Conservation (phyloP, 2,329 filamentous ascomycete genomes). For the Ophiostoma triangulosporum region DNA sequence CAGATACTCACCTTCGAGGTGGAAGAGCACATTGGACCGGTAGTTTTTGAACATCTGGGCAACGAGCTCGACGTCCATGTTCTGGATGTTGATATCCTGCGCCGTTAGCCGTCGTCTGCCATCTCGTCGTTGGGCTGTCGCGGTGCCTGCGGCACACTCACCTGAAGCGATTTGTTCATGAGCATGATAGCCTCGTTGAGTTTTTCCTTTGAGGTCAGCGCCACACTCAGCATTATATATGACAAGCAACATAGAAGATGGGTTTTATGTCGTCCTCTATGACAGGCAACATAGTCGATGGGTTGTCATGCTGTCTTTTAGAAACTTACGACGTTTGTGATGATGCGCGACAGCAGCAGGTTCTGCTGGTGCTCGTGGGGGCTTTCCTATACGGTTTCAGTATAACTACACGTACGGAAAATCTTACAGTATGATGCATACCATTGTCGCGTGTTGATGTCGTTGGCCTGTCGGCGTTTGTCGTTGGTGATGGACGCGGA, state of each 20-base stretch:
- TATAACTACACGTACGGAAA: no score
- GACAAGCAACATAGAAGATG: no score
- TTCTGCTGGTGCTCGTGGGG: constrained; percentile 95
- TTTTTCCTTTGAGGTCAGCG: constrained; percentile 56
- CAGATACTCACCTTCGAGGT: constrained; percentile 64
- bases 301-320: no score
- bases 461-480: not conserved
- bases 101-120: not conserved
- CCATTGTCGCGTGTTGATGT: constrained; percentile 1
- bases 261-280: no score
- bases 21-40: constrained; percentile 92
- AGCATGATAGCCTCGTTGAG: constrained; percentile 87
- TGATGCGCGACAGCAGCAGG: constrained; percentile 82
- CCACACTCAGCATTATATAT: no score
- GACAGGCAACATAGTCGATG: no score
- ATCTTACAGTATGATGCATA: not conserved
- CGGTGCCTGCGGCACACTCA: constrained; percentile 23
- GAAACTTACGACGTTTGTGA: constrained; percentile 79
- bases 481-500: not conserved
- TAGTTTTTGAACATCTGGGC: constrained; percentile 99
- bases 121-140: not conserved
- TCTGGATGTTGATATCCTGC: constrained; percentile 94
- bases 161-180: constrained; percentile 85
- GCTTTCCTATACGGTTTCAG: constrained; percentile 50
- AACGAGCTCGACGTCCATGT: constrained; percentile 97